Conservation (phyloP, 768 basidiomycete genomes). For the Kwoniella sp. region DNA sequence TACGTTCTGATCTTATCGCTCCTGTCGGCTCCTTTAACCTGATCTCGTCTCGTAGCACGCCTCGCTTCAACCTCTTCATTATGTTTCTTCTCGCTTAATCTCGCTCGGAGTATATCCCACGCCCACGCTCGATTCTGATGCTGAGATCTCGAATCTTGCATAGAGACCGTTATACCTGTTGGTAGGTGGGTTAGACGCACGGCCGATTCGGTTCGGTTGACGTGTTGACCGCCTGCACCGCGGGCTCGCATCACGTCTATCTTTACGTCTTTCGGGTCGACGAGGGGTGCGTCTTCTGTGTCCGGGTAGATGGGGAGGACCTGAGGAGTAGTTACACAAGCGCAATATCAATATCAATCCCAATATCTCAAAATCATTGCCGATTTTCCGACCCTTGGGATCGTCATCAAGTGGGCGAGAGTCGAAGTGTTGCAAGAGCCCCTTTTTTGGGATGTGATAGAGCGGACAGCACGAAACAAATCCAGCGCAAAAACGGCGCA, state of each 20-base stretch:
- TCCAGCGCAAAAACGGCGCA: too few species aligned
- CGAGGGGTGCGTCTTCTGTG: constrained; percentile 70
- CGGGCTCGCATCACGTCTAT: constrained; percentile 92
- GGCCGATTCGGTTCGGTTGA: constrained; percentile 97
- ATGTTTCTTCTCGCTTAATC: constrained; percentile 79
- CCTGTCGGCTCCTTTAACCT: constrained; percentile 79
- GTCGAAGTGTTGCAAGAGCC: too few species aligned
- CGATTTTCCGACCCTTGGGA: too few species aligned
- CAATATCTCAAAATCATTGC: too few species aligned
- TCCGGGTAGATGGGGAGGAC: constrained; percentile 72
- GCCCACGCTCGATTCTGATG: constrained; percentile 96
- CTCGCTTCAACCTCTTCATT: constrained; percentile 69
- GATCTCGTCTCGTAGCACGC: constrained; percentile 68
- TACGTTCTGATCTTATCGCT: constrained; percentile 96
- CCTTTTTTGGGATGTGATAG: too few species aligned
- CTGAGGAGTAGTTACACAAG: constrained; percentile 56
- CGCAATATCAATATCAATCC: too few species aligned
- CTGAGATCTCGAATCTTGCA: constrained; percentile 97
- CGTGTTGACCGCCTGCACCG: constrained; percentile 99
- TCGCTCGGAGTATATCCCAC: constrained; percentile 82
- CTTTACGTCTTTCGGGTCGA: constrained; percentile 76
- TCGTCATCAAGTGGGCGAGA: too few species aligned
- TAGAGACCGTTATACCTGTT: constrained; percentile 89
- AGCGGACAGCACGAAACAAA: too few species aligned
- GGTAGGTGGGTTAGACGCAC: constrained; percentile 91